These are phyloP conservation scores for Fusarium succisae DNA, from an alignment of 2,329 filamentous ascomycete species.

Conservation along the genomic window DNA sequence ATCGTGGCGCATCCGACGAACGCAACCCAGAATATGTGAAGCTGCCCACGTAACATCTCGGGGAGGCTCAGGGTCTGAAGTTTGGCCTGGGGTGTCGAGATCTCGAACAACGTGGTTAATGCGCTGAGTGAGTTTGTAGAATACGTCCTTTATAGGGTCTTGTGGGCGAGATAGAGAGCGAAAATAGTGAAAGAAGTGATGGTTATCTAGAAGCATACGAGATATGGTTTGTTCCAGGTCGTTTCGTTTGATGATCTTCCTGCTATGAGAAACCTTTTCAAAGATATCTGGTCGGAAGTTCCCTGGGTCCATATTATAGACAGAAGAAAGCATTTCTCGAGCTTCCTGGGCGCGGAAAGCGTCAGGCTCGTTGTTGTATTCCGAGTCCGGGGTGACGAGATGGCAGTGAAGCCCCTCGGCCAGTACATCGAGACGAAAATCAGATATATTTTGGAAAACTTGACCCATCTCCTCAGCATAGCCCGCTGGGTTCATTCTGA, in stretches of 20 bases:
- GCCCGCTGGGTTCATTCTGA: conserved; percentile 56
- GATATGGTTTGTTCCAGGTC: conserved; percentile 63
- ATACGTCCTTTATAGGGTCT: conserved; percentile 57
- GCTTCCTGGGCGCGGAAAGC: conserved; percentile 57
- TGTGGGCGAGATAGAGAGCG: conserved; percentile 55
- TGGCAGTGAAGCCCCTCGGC: conserved; percentile 63
- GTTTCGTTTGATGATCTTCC: conserved; percentile 52
- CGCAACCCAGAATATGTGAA: conserved; percentile 55
- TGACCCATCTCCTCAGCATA: conserved; percentile 58
- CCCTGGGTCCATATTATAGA: conserved; percentile 52
- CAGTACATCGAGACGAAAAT: conserved; percentile 61
- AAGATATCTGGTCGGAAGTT: conserved; percentile 60
- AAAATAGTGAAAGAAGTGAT: conserved; percentile 65
- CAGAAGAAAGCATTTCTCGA: conserved; percentile 60
- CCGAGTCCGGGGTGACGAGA: conserved; percentile 46
- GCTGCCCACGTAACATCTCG: conserved; percentile 60
- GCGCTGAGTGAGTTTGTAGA: conserved; percentile 59
- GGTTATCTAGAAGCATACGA: conserved; percentile 63
- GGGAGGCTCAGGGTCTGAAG: conserved; percentile 42
- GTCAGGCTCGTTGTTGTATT: conserved; percentile 45
- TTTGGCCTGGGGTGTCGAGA: conserved; percentile 45
- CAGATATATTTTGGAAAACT: conserved; percentile 59
- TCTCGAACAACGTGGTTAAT: conserved; percentile 57
- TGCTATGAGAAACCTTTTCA: conserved; percentile 41
- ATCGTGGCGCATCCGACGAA: conserved; percentile 54